Conservation (phyloP, 2,329 filamentous ascomycete genomes). For the Hymenotorrendiella dingleyae region DNA sequence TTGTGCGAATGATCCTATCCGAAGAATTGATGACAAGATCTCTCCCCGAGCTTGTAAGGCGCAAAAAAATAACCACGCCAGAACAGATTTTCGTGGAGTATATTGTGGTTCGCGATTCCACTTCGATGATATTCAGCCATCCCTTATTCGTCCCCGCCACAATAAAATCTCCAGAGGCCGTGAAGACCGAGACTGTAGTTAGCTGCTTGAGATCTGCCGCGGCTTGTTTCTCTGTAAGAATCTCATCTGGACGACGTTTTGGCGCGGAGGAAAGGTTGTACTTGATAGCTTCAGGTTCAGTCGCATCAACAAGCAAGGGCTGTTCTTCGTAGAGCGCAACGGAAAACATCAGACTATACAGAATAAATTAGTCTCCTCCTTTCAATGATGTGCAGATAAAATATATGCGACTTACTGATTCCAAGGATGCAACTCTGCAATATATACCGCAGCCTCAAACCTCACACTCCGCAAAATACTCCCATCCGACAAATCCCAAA, state of each 20-base stretch:
- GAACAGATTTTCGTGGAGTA: slow-evolving; percentile 85
- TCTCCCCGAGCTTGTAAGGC: slow-evolving; percentile 76
- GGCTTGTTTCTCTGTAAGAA: slow-evolving; percentile 72
- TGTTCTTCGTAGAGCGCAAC: slow-evolving; percentile 92
- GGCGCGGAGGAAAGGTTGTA: slow-evolving; percentile 76
- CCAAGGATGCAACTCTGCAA: slow-evolving; percentile 87
- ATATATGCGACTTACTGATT: slow-evolving; percentile 76
- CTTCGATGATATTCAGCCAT: slow-evolving; percentile 91
- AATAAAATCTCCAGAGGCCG: slow-evolving; percentile 77
- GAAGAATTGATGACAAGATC: slow-evolving; percentile 89
- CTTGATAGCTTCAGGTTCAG: slow-evolving; percentile 63
- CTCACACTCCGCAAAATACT: slow-evolving; percentile 73
- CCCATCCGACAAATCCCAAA: slow-evolving; percentile 82
- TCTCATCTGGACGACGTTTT: slow-evolving; percentile 66
- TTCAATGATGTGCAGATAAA: too few species aligned
- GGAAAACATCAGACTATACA: slow-evolving; percentile 70
- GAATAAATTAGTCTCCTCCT: too few species aligned
- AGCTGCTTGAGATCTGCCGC: slow-evolving; percentile 92
- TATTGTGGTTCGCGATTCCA: slow-evolving; percentile 71
- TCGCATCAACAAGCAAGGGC: slow-evolving; percentile 79
- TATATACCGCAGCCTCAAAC: slow-evolving; percentile 90
- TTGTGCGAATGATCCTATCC: slow-evolving; percentile 89
- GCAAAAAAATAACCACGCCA: slow-evolving; percentile 81
- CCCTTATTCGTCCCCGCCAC: slow-evolving; percentile 92
- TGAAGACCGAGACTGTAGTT: slow-evolving; percentile 89